A percentile compares a stretch with the other conserved stretches of the same genome.
phyloP scores from a whole-genome alignment of 331 rosid genomes.

The Pyrus hybrid region DNA sequence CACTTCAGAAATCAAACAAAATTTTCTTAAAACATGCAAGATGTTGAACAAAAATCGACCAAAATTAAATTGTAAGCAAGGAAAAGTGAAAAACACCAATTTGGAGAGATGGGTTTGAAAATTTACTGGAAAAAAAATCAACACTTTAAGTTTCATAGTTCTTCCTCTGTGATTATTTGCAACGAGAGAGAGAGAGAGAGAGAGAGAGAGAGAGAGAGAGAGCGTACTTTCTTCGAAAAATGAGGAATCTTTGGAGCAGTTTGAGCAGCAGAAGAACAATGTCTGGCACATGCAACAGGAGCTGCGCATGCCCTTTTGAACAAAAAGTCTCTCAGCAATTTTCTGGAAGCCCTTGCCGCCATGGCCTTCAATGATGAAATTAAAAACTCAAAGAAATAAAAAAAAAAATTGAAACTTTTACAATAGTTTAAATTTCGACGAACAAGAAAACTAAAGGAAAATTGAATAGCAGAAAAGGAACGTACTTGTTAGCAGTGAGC shows the following conservation, averaged over 20 bases:
- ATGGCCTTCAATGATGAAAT: conserved; percentile 13
- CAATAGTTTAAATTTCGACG: not conserved
- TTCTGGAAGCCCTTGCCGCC: conserved; percentile 74
- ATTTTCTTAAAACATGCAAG: not conserved
- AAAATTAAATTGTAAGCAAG: not conserved
- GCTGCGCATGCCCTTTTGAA: conserved; percentile 22
- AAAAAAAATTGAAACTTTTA: not conserved
- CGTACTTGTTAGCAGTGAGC: not conserved
- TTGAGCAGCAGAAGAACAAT: conserved; percentile 47
- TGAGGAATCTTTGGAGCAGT: conserved; percentile 54
- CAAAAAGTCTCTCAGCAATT: conserved; percentile 31
- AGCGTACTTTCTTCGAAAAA: conserved; percentile 68
- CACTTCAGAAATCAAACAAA: conserved; percentile 13
- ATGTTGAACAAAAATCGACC: not conserved
- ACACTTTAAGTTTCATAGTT: not conserved
- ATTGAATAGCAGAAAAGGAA: not conserved
- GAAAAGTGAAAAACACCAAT: not conserved
- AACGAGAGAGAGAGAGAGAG: not conserved
- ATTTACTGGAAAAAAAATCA: not conserved
- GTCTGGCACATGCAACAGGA: conserved; percentile 37
- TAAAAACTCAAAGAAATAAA: not conserved
- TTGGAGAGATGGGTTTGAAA: not conserved
- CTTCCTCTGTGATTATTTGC: not conserved
- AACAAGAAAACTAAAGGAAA: not conserved
- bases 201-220: conserved; percentile 4